Base-by-base conservation (phyloP, 1,139 yeast genomes). In the Yamadazyma buinensis region DNA sequence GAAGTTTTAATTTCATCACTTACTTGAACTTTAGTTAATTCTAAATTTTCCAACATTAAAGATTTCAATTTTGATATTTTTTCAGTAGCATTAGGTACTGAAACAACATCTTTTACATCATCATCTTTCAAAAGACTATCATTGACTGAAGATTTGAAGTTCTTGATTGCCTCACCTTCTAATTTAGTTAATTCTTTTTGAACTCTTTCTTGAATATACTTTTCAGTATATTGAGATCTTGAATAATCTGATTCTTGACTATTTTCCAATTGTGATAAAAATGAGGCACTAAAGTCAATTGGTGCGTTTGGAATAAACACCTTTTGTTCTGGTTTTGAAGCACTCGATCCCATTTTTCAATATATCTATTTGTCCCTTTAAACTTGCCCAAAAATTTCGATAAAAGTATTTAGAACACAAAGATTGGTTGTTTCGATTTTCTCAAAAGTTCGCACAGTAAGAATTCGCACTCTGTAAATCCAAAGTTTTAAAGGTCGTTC, bases 181-280 rank as follows among this genome's bases (percentile, higher is more conserved):
- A 85, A 64, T 43, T 73, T 70, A 36, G 74, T 66, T 41, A 90
- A 70, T 51, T 80, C 84, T 42, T 72, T 72, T 30, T 80, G 68
- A 19, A 90, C 92, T 52, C 83, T 72, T 36, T 84, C 84, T 57
- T 88, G 90, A 40, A 90, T 76, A 51, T 78, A 79, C 55, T 78
- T 80, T 42, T 85, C 92, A 13, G 87, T 75, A 54, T 80, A 75
- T 55, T 87, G 95, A 33, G 83, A 72, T 52, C 96, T 79, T 14
- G 95, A 77, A 56, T 77, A 84, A 55, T 88, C 90, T 7, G 94
- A 77, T 69, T 86, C 95, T 30, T 77, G 70, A 7, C 84, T 72
- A 33, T 75, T 68, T 48, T 85, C 95, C 46, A 88, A 73, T 52
- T 83, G 84, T 17, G 80, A 71, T 43, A 86, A 67, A 41, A 82